Conservation (phyloP, 345 rosid genomes). For the Citrus sp. region DNA sequence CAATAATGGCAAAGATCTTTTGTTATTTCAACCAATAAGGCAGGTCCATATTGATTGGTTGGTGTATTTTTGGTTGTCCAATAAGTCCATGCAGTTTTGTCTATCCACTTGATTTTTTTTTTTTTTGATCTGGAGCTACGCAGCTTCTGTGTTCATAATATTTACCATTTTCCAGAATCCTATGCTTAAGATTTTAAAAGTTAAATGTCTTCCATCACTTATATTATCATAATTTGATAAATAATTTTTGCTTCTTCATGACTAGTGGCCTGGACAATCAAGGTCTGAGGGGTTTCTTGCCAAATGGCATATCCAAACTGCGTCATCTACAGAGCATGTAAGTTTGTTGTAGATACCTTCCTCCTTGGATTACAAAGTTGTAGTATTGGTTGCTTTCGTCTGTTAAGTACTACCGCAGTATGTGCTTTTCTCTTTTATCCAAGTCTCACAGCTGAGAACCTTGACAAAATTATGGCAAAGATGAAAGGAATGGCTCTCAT, state of each 20-base stretch:
- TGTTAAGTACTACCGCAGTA: not conserved
- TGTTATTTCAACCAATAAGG: not conserved
- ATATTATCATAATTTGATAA: not conserved
- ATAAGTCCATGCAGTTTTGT: not conserved
- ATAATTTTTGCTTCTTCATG: constrained; percentile 10
- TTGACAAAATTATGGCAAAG: not conserved
- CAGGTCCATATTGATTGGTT: not conserved
- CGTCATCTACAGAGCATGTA: constrained; percentile 84
- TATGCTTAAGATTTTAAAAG: not conserved
- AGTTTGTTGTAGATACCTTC: constrained; percentile 25
- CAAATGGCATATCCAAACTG: constrained; percentile 64
- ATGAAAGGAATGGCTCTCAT: not conserved
- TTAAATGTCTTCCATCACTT: not conserved
- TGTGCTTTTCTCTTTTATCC: not conserved
- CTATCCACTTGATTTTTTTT: not conserved
- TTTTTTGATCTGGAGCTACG: not conserved
- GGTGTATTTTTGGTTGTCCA: not conserved
- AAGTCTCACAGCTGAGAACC: not conserved
- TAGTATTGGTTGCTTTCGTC: not conserved
- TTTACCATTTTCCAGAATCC: not conserved
- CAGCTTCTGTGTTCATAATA: constrained; percentile 7
- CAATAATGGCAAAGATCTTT: constrained; percentile 1
- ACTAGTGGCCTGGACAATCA: constrained; percentile 85
- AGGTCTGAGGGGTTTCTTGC: constrained; percentile 83
- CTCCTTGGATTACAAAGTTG: constrained; percentile 12